Base-by-base conservation (phyloP, 805 yeast genomes). In the Yarrowia keelungensis region DNA sequence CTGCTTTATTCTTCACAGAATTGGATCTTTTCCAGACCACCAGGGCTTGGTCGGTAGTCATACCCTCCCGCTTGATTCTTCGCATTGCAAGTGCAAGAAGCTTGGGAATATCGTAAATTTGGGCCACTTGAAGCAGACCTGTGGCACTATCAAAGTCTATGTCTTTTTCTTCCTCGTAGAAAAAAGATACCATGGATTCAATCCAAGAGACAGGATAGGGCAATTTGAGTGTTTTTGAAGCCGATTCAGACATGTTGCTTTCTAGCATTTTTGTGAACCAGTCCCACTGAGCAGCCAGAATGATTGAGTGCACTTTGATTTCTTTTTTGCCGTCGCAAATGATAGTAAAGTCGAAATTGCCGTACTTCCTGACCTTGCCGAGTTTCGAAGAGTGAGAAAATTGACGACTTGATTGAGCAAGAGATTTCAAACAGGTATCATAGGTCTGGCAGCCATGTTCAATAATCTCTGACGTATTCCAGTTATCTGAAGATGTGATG, bases 41-140 rank as follows among this genome's bases (percentile, higher is more conserved):
- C 46, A 42, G 46, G 16, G 46, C 46, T n/a, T 42, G 46, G 5
- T 42, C 16, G 9, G 15, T 42, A 9, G 16, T n/a, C 46, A 42
- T 15, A 0, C 15, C 46, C 46, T 15, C 19, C 15, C 1, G 19
- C 12, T 38, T 38, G 39, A 38, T 9, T 38, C 39, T 9, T 38
- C 39, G 10, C 39, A 38, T 38, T 2, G 39, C 39, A 7, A 38
- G 39, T 2, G 39, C 12, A 10, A 50, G 56, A 8, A 50, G 56
- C 11, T 47, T 26, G 14, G 53, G 53, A 8, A 49, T 32, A 3
- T 49, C 56, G 22, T 50, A 50, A n/a, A 50, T 50, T 15, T 50
- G 56, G 9, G 56, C 56, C 2, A 50, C 41, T 1, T 35, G 11
- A 3, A 50, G 4, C 22, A 50, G 26, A 3, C 56, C 56, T 1